These are phyloP conservation scores for Marchantia paleacea DNA, from an alignment of 225 moss, liverwort and hornwort species.

Conservation along the genomic window DNA sequence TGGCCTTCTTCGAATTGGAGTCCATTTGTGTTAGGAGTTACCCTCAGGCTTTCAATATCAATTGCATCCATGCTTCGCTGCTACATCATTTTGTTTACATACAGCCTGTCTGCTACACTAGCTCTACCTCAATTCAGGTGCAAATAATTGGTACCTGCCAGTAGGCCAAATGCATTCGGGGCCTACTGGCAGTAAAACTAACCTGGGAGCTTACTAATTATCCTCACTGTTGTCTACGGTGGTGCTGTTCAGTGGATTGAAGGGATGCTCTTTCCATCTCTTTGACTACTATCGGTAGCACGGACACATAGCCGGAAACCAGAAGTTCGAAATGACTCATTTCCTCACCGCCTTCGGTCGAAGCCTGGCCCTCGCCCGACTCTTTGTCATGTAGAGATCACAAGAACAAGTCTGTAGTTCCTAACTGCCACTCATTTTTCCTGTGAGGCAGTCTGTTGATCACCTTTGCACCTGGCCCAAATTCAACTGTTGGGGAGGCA, in stretches of 20 bases:
- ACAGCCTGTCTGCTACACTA: constrained; percentile 17
- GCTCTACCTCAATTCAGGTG: constrained; percentile 26
- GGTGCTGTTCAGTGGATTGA: constrained; percentile 31
- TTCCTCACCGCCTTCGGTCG: constrained; percentile 20
- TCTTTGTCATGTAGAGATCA: constrained; percentile 16
- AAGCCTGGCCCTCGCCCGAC: constrained; percentile 20
- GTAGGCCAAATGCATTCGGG: constrained; percentile 23
- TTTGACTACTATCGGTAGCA: constrained; percentile 28
- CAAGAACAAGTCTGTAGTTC: background rate
- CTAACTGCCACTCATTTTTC: background rate
- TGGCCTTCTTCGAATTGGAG: constrained; percentile 4
- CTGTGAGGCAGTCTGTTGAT: background rate
- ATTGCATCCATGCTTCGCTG: constrained; percentile 24
- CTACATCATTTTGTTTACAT: constrained; percentile 13
- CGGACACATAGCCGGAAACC: background rate
- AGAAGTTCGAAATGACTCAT: constrained; percentile 13
- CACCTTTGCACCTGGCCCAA: background rate
- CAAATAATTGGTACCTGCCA: constrained; percentile 32
- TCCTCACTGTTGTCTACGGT: constrained; percentile 23
- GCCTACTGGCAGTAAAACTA: constrained; percentile 29
- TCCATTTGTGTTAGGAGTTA: background rate
- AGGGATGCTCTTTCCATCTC: constrained; percentile 27
- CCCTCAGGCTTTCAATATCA: background rate
- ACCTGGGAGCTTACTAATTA: constrained; percentile 28
- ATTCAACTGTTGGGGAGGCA: constrained; percentile 1